Conservation (phyloP, 1,284 basidiomycete genomes). For the Fomitopsis palustris region DNA sequence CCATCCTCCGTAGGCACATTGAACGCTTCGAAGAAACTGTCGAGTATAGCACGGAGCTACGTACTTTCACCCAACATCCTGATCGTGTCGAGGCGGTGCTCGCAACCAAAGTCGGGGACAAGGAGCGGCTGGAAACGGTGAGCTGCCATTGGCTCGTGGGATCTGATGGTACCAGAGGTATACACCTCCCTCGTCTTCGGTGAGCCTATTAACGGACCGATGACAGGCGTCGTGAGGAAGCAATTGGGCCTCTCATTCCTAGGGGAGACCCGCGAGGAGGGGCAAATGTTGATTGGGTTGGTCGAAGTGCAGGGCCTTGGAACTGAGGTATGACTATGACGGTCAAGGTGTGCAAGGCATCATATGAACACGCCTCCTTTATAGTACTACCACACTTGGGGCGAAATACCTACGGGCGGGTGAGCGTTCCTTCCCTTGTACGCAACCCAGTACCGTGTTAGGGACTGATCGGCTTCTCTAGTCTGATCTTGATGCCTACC, state of each 20-base stretch:
- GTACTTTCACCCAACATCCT: conserved; percentile 18
- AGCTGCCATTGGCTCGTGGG: conserved; percentile 26
- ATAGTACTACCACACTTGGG: conserved; percentile 19
- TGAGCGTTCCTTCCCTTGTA: neutral
- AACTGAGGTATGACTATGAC: conserved; percentile 5
- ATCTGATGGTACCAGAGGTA: conserved; percentile 33
- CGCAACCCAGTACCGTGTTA: neutral
- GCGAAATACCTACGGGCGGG: conserved; percentile 5
- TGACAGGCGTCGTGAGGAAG: conserved; percentile 26
- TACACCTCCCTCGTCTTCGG: neutral
- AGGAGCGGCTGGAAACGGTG: conserved; percentile 7
- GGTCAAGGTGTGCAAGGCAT: conserved; percentile 7
- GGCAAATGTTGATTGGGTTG: conserved; percentile 27
- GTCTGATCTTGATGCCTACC: conserved; percentile 5
- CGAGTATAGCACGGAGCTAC: conserved; percentile 27
- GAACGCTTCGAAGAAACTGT: conserved; percentile 19
- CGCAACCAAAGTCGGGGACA: conserved; percentile 1
- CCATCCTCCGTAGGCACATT: conserved; percentile 25
- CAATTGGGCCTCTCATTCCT: conserved; percentile 27
- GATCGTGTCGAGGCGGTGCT: conserved; percentile 17
- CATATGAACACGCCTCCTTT: neutral
- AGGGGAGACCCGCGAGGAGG: conserved; percentile 25
- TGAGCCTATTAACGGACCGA: neutral
- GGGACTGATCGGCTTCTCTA: neutral
- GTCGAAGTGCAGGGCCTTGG: conserved; percentile 24